Conservation (phyloP, 1,284 basidiomycete genomes). For the Cryptococcus sp. region DNA sequence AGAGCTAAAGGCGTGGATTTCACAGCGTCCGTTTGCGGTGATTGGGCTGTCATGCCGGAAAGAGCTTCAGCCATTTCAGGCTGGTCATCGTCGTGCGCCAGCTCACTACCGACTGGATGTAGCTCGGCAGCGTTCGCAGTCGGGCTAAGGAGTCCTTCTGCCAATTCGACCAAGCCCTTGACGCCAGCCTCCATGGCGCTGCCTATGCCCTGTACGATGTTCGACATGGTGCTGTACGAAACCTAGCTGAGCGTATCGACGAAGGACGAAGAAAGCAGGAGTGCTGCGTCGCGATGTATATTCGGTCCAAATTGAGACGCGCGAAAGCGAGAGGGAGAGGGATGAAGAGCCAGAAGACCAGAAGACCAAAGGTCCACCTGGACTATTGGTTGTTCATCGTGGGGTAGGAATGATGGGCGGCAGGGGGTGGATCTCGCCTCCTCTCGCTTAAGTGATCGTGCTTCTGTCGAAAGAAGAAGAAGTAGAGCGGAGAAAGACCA, state of each 20-base stretch:
- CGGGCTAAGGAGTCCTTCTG: slow-evolving; percentile 29
- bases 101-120: background rate
- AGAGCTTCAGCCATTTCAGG: too few species aligned
- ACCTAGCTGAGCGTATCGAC: background rate
- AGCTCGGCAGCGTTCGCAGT: slow-evolving; percentile 4
- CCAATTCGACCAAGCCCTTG: slow-evolving; percentile 41
- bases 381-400: slow-evolving; percentile 16
- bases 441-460: too few species aligned
- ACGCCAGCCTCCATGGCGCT: slow-evolving; percentile 42
- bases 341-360: slow-evolving; percentile 11
- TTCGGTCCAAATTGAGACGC: background rate
- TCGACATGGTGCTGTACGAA: slow-evolving; percentile 28
- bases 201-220: slow-evolving; percentile 38
- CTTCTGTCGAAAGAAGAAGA: too few species aligned
- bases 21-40: background rate
- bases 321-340: too few species aligned
- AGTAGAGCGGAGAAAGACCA: too few species aligned
- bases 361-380: slow-evolving; percentile 18
- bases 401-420: background rate
- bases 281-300: background rate
- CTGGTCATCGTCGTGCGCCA: too few species aligned
- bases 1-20: background rate
- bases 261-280: background rate
- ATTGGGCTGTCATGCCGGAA: too few species aligned
- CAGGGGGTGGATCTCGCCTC: background rate